Base-by-base conservation (phyloP, 2,329 filamentous ascomycete species). In the Sporothrix schenckii region DNA sequence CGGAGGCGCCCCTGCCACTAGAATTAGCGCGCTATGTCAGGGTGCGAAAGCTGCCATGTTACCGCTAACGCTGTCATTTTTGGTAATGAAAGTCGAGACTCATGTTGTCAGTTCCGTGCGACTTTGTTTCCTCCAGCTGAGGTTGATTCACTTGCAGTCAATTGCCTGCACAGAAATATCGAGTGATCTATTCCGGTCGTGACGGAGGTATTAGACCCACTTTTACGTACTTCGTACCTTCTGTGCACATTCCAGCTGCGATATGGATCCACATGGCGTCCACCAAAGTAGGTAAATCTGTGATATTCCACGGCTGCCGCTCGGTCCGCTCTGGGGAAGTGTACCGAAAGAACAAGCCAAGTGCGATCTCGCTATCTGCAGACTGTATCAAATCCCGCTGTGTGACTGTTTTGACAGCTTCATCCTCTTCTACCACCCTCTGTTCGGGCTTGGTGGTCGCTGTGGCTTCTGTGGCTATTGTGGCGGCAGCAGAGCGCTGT, bases 261-360 rank as follows among this genome's bases (percentile, higher is more conserved):
- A 44, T 44, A 13, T 44, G 39, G 39, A 19, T 60, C 56, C 56
- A 60, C 56, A 60, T 60, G 56, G 34, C 56, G 6, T 16, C 19
- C 19, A 11, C 16, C 16, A 61, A 60, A 27, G 58, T 19, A 47
- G 21, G 58, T n/a, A 27, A 27, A 63, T 63, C 58, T 39, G 58
- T 21, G 39, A 47, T 63, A 61, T 61, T 61, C 56, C 34, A 61
- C 56, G n/a, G n/a, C 56, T 24, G 56, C 56, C 34, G 34, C 41
- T 44, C 56, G 56, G 56, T 61, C 56, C 56, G 19, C 5, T n/a
- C 56, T 61, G 21, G 58, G 58, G 58, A 27, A 63, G 54, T 39
- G 34, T 58, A 39, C 58, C 58, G 58, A 63, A 24, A 27, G 39
- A 44, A 47, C 58, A 47, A 10, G 27, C 34, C 39, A 27, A 5